These are phyloP conservation scores for Daldinia caldariorum DNA, from an alignment of 495 filamentous ascomycete genomes.

Conservation along the genomic window DNA sequence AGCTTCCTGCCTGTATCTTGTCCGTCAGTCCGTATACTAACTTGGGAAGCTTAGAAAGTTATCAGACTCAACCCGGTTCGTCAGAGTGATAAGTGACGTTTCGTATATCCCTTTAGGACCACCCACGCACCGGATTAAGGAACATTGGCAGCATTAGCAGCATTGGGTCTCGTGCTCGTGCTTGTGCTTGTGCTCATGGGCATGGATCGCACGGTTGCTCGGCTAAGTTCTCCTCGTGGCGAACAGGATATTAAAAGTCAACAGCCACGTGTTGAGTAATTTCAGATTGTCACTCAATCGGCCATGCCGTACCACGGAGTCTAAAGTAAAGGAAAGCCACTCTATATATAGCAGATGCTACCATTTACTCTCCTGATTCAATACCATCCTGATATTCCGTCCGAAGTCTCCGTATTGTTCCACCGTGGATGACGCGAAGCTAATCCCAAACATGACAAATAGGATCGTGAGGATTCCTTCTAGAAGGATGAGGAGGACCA, in stretches of 20 bases:
- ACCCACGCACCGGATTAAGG: not conserved
- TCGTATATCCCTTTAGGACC: not conserved
- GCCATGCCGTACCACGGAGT: slow-evolving; percentile 27
- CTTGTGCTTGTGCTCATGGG: not conserved
- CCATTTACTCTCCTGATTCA: slow-evolving; percentile 16
- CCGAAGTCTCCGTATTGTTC: not conserved
- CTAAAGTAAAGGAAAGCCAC: slow-evolving; percentile 6
- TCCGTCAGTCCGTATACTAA: not conserved
- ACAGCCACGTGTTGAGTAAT: slow-evolving; percentile 21
- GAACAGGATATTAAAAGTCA: slow-evolving; percentile 13
- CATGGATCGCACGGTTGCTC: slow-evolving; percentile 11
- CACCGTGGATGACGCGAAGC: not conserved
- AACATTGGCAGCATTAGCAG: not conserved
- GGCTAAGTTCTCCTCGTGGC: slow-evolving; percentile 23
- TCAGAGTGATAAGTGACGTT: not conserved
- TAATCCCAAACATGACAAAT: not conserved
- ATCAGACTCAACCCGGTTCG: slow-evolving; percentile 3
- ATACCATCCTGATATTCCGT: slow-evolving; percentile 6
- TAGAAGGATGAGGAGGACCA: slow-evolving; percentile 7
- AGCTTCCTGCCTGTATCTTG: not conserved
- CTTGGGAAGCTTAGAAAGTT: not conserved
- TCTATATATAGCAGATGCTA: slow-evolving; percentile 19
- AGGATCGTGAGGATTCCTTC: slow-evolving; percentile 8
- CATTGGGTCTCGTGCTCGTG: not conserved
- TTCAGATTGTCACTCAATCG: slow-evolving; percentile 16